Conservation (phyloP, 441 rosid genomes). For the Populus tomentosa region DNA sequence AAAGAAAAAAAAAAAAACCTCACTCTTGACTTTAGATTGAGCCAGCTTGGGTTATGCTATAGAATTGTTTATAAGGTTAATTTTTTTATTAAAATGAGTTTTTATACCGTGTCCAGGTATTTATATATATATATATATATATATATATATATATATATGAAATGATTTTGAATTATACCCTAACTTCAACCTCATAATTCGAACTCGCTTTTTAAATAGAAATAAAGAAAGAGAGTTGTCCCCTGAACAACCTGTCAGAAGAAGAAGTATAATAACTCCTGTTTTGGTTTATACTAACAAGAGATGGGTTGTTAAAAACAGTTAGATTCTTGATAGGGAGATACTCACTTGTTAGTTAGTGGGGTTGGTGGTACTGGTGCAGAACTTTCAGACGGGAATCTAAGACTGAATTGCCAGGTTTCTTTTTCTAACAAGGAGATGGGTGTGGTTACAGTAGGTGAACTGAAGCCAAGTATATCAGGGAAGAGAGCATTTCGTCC, state of each 20-base stretch:
- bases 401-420: conserved; percentile 5
- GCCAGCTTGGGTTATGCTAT: no score
- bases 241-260: conserved; percentile 16
- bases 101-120: conserved; percentile 31
- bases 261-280: conserved; percentile 11
- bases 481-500: conserved; percentile 89
- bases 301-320: conserved; percentile 23
- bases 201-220: conserved; percentile 17
- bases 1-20: no score
- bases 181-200: conserved; percentile 20
- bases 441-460: conserved; percentile 83
- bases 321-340: conserved; percentile 22
- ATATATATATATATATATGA: conserved; percentile 22
- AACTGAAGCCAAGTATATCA: conserved; percentile 79
- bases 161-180: conserved; percentile 20
- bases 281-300: conserved; percentile 13
- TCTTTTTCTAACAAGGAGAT: conserved; percentile 19
- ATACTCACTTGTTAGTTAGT: conserved; percentile 10
- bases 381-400: conserved; percentile 12
- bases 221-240: background rate
- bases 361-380: conserved; percentile 17
- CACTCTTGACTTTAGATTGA: no score
- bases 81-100: no score
- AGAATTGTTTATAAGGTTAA: no score
- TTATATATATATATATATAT: no score